Evolutionary conservation across 1,284 basidiomycete genomes (phyloP).

Genomic region (Ustilago vetiveriae): DNA sequence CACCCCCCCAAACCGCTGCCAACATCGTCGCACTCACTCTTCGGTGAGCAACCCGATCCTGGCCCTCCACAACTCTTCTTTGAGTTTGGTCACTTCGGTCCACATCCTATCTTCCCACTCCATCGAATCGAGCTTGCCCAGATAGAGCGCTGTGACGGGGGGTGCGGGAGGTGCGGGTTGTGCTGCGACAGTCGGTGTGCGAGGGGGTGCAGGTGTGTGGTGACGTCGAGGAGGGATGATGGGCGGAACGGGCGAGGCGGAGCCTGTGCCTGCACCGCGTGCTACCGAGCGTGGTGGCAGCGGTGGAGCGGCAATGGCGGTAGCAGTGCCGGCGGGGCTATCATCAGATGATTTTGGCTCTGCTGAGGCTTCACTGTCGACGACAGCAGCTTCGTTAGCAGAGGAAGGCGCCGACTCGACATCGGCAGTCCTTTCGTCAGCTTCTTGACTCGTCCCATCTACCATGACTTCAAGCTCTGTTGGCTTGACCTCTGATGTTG

Average conservation of each 20-base stretch:
- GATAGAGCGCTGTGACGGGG: slow-evolving; percentile 18
- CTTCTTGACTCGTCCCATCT: background rate
- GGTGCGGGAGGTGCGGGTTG: background rate
- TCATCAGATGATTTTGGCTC: slow-evolving; percentile 7
- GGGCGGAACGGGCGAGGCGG: slow-evolving; percentile 15
- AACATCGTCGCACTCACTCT: too few relatives aligned
- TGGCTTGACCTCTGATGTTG: slow-evolving; percentile 17
- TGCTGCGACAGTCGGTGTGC: slow-evolving; percentile 1
- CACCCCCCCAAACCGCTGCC: too few relatives aligned
- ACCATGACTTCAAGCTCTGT: background rate
- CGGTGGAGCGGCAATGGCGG: slow-evolving; percentile 13
- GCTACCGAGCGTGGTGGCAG: slow-evolving; percentile 33
- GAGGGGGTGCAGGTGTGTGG: slow-evolving; percentile 4
- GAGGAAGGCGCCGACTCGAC: background rate
- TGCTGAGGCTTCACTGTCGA: background rate
- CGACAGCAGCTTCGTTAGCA: background rate
- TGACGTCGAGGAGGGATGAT: slow-evolving; percentile 31
- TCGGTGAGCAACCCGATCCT: slow-evolving; percentile 41
- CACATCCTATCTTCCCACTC: slow-evolving; percentile 62
- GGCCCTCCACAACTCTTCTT: slow-evolving; percentile 56
- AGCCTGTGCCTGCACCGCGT: slow-evolving; percentile 8
- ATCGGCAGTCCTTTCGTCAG: slow-evolving; percentile 2
- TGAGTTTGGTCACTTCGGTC: slow-evolving; percentile 56
- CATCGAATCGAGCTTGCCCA: slow-evolving; percentile 33
- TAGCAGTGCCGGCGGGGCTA: background rate